phyloP scores from a whole-genome alignment of 129 eudicot species.

The Tagetes patula region DNA sequence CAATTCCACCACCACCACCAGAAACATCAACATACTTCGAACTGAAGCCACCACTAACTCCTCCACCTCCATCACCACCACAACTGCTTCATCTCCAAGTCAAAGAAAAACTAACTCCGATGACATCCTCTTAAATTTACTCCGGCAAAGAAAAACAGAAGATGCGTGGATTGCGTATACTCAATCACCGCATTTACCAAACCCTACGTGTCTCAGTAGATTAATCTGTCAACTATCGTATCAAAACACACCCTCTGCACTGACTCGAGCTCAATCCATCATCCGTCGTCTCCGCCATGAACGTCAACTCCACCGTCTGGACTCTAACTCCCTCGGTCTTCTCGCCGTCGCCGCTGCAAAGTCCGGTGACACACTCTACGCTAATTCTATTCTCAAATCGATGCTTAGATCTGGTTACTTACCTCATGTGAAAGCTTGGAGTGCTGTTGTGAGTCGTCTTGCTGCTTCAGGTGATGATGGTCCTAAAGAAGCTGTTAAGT shows the following conservation, averaged over 20 bases:
- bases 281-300: constrained; percentile 76
- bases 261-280: constrained; percentile 80
- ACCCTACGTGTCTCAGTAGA: constrained; percentile 85
- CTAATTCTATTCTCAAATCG: constrained; percentile 70
- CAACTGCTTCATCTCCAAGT: neutral
- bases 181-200: constrained; percentile 55
- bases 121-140: constrained; percentile 58
- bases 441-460: constrained; percentile 79
- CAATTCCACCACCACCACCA: constrained; percentile 31
- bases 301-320: constrained; percentile 89
- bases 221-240: constrained; percentile 72
- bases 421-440: constrained; percentile 99
- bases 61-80: constrained; percentile 37
- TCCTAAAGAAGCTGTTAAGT: constrained; percentile 61
- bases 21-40: constrained; percentile 29
- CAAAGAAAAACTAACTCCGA: constrained; percentile 21
- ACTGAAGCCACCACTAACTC: constrained; percentile 34
- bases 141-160: constrained; percentile 80
- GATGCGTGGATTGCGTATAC: constrained; percentile 82
- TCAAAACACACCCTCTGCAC: constrained; percentile 58
- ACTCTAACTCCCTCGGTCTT: constrained; percentile 82
- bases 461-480: constrained; percentile 74
- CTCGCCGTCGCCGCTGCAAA: constrained; percentile 86
- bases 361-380: constrained; percentile 72
- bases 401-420: constrained; percentile 89